Conservation (phyloP, 2,329 filamentous ascomycete species). For the Emydomyces testavorans region DNA sequence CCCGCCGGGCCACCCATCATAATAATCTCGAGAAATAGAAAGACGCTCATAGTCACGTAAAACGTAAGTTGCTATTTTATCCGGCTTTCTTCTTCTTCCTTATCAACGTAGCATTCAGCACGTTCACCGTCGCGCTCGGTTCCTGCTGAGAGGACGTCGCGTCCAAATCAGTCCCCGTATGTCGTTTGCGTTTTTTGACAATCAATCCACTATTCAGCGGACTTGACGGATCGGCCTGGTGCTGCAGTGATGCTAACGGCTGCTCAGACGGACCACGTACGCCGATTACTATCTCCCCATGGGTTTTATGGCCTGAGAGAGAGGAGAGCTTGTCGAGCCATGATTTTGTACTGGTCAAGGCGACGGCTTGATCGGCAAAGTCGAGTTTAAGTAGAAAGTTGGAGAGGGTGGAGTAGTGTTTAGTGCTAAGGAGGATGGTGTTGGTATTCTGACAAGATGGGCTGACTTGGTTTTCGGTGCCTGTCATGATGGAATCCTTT, state of each 20-base stretch:
- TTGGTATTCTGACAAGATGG: background rate
- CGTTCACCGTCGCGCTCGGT: constrained; percentile 22
- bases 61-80: too few species aligned
- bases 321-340: constrained; percentile 35
- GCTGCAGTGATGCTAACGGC: background rate
- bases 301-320: constrained; percentile 27
- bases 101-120: constrained; percentile 30
- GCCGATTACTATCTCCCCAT: constrained; percentile 29
- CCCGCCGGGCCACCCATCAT: too few species aligned
- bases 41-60: too few species aligned
- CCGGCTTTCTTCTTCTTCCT: constrained; percentile 32
- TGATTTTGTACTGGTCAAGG: constrained; percentile 31
- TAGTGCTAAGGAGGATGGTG: constrained; percentile 29
- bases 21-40: background rate
- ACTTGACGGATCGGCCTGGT: constrained; percentile 16
- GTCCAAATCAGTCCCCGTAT: background rate
- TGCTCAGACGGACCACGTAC: constrained; percentile 13
- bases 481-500: background rate
- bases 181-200: constrained; percentile 28
- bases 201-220: constrained; percentile 25
- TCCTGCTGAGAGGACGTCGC: background rate
- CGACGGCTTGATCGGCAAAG: constrained; percentile 31
- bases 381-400: constrained; percentile 34
- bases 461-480: background rate
- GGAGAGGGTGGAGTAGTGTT: constrained; percentile 32